phyloP scores from a whole-genome alignment of 805 yeast species.

The Pichia paraexigua region DNA sequence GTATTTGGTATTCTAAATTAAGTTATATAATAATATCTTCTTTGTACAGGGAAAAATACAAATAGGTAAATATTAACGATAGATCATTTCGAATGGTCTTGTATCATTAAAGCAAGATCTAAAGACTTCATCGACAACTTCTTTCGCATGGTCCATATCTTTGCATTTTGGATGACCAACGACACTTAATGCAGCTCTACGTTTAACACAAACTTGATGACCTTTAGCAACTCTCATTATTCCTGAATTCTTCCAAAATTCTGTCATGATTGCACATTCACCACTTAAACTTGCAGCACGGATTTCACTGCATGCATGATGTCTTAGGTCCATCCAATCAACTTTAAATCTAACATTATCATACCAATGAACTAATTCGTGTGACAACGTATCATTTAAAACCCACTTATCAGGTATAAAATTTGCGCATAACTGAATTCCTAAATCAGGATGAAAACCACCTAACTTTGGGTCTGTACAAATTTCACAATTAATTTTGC shows the following conservation, averaged over 20 bases:
- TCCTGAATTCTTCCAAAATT: slow-evolving; percentile 42
- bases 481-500: slow-evolving; percentile 64
- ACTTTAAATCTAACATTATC: slow-evolving; percentile 85
- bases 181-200: slow-evolving; percentile 84
- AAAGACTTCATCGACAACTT: slow-evolving; percentile 82
- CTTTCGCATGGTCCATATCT: slow-evolving; percentile 62
- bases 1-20: slow-evolving; percentile 59
- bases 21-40: background rate
- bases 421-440: slow-evolving; percentile 83
- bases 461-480: slow-evolving; percentile 85
- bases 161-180: slow-evolving; percentile 79
- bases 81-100: slow-evolving; percentile 90
- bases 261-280: slow-evolving; percentile 87
- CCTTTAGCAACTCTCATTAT: slow-evolving; percentile 43
- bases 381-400: slow-evolving; percentile 84
- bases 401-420: slow-evolving; percentile 66
- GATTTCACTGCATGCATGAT: slow-evolving; percentile 96
- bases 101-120: slow-evolving; percentile 91
- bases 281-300: slow-evolving; percentile 91
- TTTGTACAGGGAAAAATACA: background rate
- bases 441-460: slow-evolving; percentile 87
- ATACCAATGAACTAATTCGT: slow-evolving; percentile 89
- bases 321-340: slow-evolving; percentile 76
- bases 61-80: slow-evolving; percentile 35
- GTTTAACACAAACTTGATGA: slow-evolving; percentile 82